These are phyloP conservation scores for Yamagishiella unicocca DNA, from an alignment of 139 green algal genomes.

Conservation along the genomic window DNA sequence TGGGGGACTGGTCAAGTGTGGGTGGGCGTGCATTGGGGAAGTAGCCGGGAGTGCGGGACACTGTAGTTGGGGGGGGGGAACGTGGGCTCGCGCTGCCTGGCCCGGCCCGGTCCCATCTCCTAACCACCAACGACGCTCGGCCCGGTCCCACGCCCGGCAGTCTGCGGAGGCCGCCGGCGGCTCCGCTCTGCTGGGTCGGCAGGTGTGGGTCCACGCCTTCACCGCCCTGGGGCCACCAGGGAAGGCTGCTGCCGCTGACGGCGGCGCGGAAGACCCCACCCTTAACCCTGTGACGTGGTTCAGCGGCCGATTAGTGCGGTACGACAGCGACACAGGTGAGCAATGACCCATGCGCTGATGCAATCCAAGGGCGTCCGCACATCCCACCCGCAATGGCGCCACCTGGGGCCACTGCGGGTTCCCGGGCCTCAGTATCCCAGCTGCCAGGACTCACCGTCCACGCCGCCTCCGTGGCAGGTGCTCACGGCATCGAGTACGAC, in stretches of 20 bases:
- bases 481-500: background rate
- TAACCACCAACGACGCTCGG: background rate
- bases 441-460: background rate
- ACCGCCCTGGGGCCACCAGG: background rate
- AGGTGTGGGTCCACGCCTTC: background rate
- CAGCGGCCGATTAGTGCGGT: background rate
- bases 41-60: too few species aligned
- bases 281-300: background rate
- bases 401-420: background rate
- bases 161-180: slow-evolving; percentile 6
- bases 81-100: background rate
- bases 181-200: background rate
- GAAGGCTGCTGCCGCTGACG: background rate
- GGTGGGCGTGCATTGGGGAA: too few species aligned
- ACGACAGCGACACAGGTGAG: background rate
- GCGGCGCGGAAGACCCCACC: too few species aligned
- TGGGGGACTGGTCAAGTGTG: too few species aligned
- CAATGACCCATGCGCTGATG: background rate
- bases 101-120: background rate
- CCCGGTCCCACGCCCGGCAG: background rate
- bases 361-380: background rate
- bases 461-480: too few species aligned
- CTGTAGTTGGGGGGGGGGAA: background rate
- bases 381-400: background rate
- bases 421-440: background rate